Base-by-base conservation (phyloP, 148 eudicot species). In the Agrostemma githago region DNA sequence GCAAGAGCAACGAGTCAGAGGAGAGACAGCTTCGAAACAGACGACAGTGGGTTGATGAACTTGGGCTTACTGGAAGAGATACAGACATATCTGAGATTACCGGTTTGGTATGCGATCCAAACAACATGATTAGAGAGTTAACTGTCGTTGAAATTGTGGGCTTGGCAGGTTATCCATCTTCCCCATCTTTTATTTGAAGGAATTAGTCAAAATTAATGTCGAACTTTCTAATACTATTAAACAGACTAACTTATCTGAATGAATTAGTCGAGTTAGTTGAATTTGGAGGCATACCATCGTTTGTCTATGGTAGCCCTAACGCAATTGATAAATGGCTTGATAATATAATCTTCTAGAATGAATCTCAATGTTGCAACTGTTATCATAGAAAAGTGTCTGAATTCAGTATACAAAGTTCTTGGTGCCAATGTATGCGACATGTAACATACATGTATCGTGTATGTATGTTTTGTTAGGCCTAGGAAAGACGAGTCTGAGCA, bases 401-500 rank as follows among this genome's bases (percentile, higher is more conserved):
- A 48, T 48, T 48, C 54, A 48, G 12, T 16, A 2, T 56, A 16
- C 59, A 8, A 56, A 3, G 19, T 56, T 14, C 5, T 56, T 56
- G 17, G 16, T 14, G 17, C 59, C 56, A 56, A 56, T 15, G n/a
- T 56, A 56, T 56, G 17, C 16, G 59, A 56, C 59, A 1, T 56
- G n/a, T 17, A 12, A 56, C 59, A 56, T 56, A 56, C 4, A 56
- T 48, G 12, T 56, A 56, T 56, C 12, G 1, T 26, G 34, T 26
- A 26, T 26, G 34, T 26, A 26, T 26, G 14, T 17, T 56, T 48
- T 56, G 64, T 40, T 62, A 73, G 76, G 76, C 21, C 34, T 73
- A 8, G 76, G 76, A 48, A 73, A 73, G 76, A 73, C 76, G 16
- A 19, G 68, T 21, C 62, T 73, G 42, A 44, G 76, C 42, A 73